These are phyloP conservation scores for Pseudogymnoascus sp. DNA, from an alignment of 2,329 filamentous ascomycete species.

Conservation along the genomic window DNA sequence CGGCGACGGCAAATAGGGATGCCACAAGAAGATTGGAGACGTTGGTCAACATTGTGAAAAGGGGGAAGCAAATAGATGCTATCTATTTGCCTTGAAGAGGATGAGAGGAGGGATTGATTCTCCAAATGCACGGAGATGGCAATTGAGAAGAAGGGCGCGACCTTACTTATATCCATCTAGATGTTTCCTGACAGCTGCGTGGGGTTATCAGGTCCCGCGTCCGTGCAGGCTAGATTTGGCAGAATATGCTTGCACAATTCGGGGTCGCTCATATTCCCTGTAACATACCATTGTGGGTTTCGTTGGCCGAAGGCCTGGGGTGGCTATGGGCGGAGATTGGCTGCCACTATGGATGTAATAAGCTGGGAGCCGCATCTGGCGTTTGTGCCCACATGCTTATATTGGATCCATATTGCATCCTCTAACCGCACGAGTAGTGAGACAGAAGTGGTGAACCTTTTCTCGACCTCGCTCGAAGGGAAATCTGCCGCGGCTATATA, in stretches of 20 bases:
- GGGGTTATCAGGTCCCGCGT: not conserved
- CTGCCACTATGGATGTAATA: not conserved
- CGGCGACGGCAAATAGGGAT: not conserved
- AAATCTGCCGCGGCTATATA: not conserved
- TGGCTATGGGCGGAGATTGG: not conserved
- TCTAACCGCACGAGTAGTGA: not conserved
- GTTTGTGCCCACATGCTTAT: not conserved
- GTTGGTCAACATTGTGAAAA: not conserved
- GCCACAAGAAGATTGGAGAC: not conserved
- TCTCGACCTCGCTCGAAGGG: not conserved
- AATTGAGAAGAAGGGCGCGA: not conserved
- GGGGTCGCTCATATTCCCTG: not conserved
- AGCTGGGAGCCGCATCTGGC: not conserved
- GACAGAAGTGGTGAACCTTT: not conserved
- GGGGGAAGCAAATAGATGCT: not conserved
- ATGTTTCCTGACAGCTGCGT: not conserved
- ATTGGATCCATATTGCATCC: not conserved
- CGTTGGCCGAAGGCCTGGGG: not conserved
- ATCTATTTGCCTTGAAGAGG: not conserved
- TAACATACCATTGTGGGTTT: not conserved
- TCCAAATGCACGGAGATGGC: not conserved
- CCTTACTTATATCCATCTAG: not conserved
- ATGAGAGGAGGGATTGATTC: not conserved
- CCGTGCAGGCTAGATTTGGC: slow-evolving; percentile 2
- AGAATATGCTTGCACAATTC: slow-evolving; percentile 3